These are phyloP conservation scores for Streptanthus diversifolius DNA, from an alignment of 345 rosid species.

Conservation along the genomic window DNA sequence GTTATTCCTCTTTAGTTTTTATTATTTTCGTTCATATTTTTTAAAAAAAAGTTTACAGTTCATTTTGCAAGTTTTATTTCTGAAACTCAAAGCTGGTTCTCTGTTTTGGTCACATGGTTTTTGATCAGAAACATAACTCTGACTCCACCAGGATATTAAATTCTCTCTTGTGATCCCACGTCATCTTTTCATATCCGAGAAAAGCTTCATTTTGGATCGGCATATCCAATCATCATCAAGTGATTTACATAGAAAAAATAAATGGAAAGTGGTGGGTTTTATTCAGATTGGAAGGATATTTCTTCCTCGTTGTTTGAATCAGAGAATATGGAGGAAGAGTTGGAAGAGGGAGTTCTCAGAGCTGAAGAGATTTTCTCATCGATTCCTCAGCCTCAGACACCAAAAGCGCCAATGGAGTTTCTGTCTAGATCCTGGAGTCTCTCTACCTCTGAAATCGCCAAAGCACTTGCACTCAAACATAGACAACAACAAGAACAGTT, in stretches of 20 bases:
- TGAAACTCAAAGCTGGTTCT: conserved; percentile 31
- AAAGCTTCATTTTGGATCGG: neutral
- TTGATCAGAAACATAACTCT: conserved; percentile 21
- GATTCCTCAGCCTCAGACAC: conserved; percentile 73
- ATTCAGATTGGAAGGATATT: conserved; percentile 42
- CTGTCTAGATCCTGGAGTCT: conserved; percentile 89
- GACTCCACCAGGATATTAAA: neutral
- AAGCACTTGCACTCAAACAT: conserved; percentile 77
- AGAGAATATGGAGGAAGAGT: conserved; percentile 53
- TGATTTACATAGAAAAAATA: neutral
- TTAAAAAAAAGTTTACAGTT: conserved; percentile 5
- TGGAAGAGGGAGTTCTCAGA: conserved; percentile 36
- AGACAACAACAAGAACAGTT: conserved; percentile 41
- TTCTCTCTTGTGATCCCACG: conserved; percentile 14
- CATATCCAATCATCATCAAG: neutral
- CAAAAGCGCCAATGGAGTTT: conserved; percentile 91
- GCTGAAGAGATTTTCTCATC: conserved; percentile 41
- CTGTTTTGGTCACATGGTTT: conserved; percentile 33
- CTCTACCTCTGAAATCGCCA: conserved; percentile 84
- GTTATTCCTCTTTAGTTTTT: neutral
- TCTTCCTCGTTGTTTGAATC: conserved; percentile 37
- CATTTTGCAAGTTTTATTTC: conserved; percentile 16
- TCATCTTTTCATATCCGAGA: neutral
- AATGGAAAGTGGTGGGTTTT: conserved; percentile 59
- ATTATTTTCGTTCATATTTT: neutral